Evolutionary conservation across 83 land plant species (phyloP).

Genomic region (Picea engelmannii): DNA sequence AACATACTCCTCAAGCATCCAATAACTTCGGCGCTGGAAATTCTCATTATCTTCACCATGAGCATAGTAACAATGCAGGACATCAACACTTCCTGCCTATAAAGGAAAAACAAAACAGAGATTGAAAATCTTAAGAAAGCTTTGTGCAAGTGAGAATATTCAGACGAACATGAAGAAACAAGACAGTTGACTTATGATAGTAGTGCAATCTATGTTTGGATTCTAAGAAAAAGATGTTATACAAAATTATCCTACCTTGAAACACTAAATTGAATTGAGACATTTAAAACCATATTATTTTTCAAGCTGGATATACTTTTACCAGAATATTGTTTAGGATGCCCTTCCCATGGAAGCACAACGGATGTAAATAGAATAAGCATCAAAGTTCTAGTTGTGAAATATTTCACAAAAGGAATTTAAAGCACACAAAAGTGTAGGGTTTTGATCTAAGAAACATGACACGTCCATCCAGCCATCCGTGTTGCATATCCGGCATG

Average conservation of each 20-base stretch:
- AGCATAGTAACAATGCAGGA: slow-evolving; percentile 80
- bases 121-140: neutral
- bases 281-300: too few relatives aligned
- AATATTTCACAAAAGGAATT: neutral
- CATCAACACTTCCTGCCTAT: slow-evolving; percentile 76
- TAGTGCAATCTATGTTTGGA: neutral
- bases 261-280: neutral
- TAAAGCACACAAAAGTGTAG: neutral
- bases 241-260: neutral
- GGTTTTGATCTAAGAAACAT: too few relatives aligned
- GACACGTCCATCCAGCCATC: too few relatives aligned
- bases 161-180: neutral
- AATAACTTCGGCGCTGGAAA: slow-evolving; percentile 73
- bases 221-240: neutral
- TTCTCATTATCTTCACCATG: slow-evolving; percentile 82
- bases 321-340: too few relatives aligned
- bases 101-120: slow-evolving; percentile 11
- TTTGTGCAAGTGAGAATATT: neutral
- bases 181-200: neutral
- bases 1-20: slow-evolving; percentile 71
- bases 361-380: neutral
- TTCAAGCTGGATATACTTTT: too few relatives aligned
- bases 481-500: too few relatives aligned
- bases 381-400: neutral
- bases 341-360: too few relatives aligned